A percentile compares a stretch with the other conserved stretches of the same genome.
These are phyloP conservation scores for Auricularia cornea DNA, from an alignment of 768 basidiomycete genomes.

Conservation along the genomic window DNA sequence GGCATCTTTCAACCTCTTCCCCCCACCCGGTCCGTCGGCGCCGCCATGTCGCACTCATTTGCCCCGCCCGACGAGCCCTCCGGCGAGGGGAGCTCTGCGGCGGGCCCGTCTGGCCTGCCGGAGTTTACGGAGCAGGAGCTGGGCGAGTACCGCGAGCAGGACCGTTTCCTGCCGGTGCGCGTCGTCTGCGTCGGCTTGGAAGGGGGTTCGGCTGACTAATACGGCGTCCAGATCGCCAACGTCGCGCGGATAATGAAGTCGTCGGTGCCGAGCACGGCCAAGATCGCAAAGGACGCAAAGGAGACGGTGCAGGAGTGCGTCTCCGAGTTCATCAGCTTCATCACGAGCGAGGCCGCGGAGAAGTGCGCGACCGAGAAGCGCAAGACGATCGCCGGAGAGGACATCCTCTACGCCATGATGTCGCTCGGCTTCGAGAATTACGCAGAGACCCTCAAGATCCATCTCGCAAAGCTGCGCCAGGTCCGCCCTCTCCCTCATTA, in stretches of 20 bases:
- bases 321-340: conserved; percentile 96
- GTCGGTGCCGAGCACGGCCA: conserved; percentile 80
- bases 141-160: conserved; percentile 91
- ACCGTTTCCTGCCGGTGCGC: conserved; percentile 86
- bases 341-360: conserved; percentile 94
- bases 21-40: background rate
- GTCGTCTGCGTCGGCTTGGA: conserved; percentile 6
- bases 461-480: conserved; percentile 83
- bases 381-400: conserved; percentile 97
- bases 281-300: conserved; percentile 97
- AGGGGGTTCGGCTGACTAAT: background rate
- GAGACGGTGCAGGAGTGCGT: conserved; percentile 98
- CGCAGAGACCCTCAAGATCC: conserved; percentile 84
- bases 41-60: background rate
- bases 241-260: conserved; percentile 97
- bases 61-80: background rate
- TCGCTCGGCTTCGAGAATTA: conserved; percentile 93
- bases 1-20: background rate
- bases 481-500: conserved; percentile 27
- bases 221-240: conserved; percentile 74
- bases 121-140: conserved; percentile 80
- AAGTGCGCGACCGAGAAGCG: conserved; percentile 91
- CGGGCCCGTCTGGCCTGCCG: background rate
- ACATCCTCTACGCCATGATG: conserved; percentile 91
- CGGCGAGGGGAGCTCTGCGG: background rate